Evolutionary conservation across 768 basidiomycete species (phyloP), one percentile per base, ranked within the genome.

Genomic region (Dioszegia aurantiaca): DNA sequence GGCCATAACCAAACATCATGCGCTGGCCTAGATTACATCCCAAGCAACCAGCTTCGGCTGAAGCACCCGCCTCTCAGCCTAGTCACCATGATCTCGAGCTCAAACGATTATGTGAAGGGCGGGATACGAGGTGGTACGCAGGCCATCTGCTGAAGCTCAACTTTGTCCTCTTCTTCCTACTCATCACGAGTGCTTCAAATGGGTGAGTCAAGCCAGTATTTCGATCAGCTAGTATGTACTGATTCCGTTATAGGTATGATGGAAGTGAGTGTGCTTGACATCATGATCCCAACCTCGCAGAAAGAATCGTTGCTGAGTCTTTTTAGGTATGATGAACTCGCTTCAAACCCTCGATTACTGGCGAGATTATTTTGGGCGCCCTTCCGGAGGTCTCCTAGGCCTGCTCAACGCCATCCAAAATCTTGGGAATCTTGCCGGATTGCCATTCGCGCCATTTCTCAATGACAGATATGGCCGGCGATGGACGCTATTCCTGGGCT

Each of bases 391-490:
- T 28, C 14, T 49, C 5, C 24, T 63, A 4, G 61, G 61, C 44
- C 30, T 63, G 27, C 56, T 63, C 36, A 63, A 63, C 48, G 57
- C 56, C n/a, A 59, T 63, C 24, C 61, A 62, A 40, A 45, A 58
- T 17, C 44, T 63, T 23, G 61, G 61, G 11, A 33, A 40, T 14
- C 19, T 63, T 36, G 57, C 41, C 8, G 57, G 56, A 30, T 41
- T 63, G 9, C 61, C 61, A 17, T 55, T 63, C 36, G 61, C 60
- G 1, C 80, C 81, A 11, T 80, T 78, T 58, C 60, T 83, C 16
- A 81, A 81, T 19, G 82, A 83, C 63, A 74, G 72, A 55, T 79
- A 81, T 59, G 82, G 82, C 3, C 79, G 82, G 44, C 76, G 82
- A 21, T 79, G 80, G 62, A 79, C 80, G 12, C 82, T 83, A 81